A percentile compares a stretch with the other conserved stretches of the same genome.
phyloP scores from a whole-genome alignment of 2,329 filamentous ascomycete species.

The Aspergillus cejpii region DNA sequence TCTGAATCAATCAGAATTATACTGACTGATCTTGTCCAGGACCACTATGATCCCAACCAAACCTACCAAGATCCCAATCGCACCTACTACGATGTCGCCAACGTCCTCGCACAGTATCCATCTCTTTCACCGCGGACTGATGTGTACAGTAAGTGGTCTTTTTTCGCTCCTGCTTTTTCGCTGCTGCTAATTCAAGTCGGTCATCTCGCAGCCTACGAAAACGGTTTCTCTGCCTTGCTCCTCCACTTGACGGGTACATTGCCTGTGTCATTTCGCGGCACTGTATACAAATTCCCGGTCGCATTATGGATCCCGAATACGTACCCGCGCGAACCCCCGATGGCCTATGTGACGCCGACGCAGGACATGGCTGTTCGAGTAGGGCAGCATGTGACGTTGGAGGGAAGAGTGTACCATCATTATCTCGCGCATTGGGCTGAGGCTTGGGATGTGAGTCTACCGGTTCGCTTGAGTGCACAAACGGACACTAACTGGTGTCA shows the following conservation, averaged over 20 bases:
- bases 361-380: conserved; percentile 83
- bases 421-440: conserved; percentile 85
- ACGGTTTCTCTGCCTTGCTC: conserved; percentile 77
- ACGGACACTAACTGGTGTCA: not conserved
- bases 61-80: conserved; percentile 91
- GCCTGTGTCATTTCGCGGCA: conserved; percentile 84
- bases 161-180: not conserved
- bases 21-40: conserved; percentile 20
- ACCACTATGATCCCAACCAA: conserved; percentile 48
- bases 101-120: conserved; percentile 70
- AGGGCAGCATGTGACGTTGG: conserved; percentile 89
- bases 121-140: conserved; percentile 81
- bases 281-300: conserved; percentile 82
- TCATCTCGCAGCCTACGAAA: conserved; percentile 64
- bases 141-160: conserved; percentile 69
- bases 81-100: conserved; percentile 85
- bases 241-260: conserved; percentile 80
- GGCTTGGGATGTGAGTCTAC: conserved; percentile 73
- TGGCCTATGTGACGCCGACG: conserved; percentile 82
- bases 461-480: not conserved
- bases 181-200: conserved; percentile 19
- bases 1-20: too few relatives aligned
- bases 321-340: conserved; percentile 78
- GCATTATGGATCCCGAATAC: conserved; percentile 88
- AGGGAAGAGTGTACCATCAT: conserved; percentile 90